Conservation (phyloP, 176 grass and related monocot species). For the Zizania latifolia region DNA sequence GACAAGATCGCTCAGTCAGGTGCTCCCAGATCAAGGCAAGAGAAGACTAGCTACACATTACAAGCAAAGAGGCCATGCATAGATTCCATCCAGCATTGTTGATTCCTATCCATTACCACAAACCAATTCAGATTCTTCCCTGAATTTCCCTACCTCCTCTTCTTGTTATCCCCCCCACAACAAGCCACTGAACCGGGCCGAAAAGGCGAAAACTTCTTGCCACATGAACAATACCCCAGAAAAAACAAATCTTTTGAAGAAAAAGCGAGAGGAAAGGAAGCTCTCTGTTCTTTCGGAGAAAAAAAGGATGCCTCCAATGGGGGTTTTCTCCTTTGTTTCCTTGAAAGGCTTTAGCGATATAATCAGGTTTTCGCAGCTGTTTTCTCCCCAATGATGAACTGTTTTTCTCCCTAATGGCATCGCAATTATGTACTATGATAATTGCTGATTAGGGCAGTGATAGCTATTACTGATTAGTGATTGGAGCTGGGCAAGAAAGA, state of each 20-base stretch:
- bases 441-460: background rate
- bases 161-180: background rate
- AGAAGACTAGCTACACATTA: background rate
- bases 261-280: background rate
- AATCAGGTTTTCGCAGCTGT: background rate
- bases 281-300: background rate
- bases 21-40: conserved; percentile 9
- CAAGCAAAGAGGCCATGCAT: background rate
- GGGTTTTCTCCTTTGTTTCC: background rate
- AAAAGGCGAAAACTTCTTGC: background rate
- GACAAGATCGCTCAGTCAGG: conserved; percentile 3
- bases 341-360: background rate
- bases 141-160: background rate
- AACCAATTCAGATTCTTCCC: background rate
- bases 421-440: background rate
- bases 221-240: background rate
- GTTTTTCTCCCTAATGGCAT: background rate
- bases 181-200: background rate
- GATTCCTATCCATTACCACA: background rate
- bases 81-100: conserved; percentile 16
- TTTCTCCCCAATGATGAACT: no score
- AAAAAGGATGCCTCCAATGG: background rate
- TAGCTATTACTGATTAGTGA: background rate
- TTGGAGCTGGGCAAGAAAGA: background rate
- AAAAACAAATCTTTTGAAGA: background rate